A percentile compares a stretch with the other conserved stretches of the same genome.
These are phyloP conservation scores for Lactarius evosmus DNA, from an alignment of 768 basidiomycete genomes.

Conservation along the genomic window DNA sequence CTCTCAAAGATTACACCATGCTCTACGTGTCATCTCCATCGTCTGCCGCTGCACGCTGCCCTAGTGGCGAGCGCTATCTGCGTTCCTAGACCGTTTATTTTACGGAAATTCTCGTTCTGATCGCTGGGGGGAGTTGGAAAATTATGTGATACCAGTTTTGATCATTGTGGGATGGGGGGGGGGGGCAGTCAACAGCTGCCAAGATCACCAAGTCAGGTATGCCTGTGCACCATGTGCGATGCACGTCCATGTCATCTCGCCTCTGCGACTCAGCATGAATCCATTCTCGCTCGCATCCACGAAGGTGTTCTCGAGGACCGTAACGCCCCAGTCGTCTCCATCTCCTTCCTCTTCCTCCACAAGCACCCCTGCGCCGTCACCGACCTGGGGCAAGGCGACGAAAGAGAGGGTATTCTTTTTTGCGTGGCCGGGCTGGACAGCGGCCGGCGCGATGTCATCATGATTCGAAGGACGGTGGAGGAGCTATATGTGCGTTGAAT, in stretches of 20 bases:
- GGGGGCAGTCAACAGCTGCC: background rate
- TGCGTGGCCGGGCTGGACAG: background rate
- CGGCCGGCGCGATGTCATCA: background rate
- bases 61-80: background rate
- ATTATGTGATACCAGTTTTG: background rate
- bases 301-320: slow-evolving; percentile 37
- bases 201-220: slow-evolving; percentile 30
- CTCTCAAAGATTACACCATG: background rate
- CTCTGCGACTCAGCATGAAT: slow-evolving; percentile 39
- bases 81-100: background rate
- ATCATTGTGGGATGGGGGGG: background rate
- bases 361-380: background rate
- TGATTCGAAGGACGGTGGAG: slow-evolving; percentile 6
- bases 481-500: background rate
- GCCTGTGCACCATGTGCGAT: slow-evolving; percentile 39
- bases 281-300: slow-evolving; percentile 56
- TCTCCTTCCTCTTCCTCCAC: slow-evolving; percentile 5
- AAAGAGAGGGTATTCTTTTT: slow-evolving; percentile 14
- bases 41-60: background rate
- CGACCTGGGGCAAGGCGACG: background rate
- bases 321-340: background rate
- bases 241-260: slow-evolving; percentile 42
- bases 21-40: background rate
- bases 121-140: too few species aligned
- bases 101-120: too few species aligned